Conservation (phyloP, 2,329 filamentous ascomycete genomes). For the Biscogniauxia sp. region DNA sequence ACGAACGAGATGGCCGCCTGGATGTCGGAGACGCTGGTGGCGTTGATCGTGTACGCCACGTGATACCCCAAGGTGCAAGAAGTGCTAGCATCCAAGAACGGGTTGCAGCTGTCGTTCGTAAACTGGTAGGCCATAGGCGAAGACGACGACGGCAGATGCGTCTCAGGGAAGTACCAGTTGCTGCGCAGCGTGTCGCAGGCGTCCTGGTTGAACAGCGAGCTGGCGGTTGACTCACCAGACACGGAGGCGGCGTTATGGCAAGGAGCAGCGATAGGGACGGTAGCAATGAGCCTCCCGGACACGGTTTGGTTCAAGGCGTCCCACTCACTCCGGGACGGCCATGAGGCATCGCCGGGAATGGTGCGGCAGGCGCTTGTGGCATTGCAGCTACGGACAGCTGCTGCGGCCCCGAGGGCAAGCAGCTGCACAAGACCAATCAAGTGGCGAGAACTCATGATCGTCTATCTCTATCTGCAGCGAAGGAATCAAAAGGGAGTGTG, state of each 20-base stretch:
- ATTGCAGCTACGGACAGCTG: background rate
- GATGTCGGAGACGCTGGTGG: conserved; percentile 11
- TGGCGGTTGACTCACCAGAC: conserved; percentile 20
- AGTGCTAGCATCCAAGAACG: conserved; percentile 41
- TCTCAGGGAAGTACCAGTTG: conserved; percentile 13
- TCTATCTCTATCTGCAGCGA: background rate
- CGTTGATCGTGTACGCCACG: conserved; percentile 28
- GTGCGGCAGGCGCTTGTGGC: conserved; percentile 36
- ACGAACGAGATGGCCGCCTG: conserved; percentile 30
- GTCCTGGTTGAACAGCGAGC: conserved; percentile 39
- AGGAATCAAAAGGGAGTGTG: background rate
- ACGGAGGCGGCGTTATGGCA: conserved; percentile 43
- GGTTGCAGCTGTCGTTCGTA: conserved; percentile 33
- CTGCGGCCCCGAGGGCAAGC: background rate
- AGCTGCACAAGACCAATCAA: background rate
- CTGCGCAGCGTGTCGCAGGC: conserved; percentile 12
- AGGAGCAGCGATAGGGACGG: conserved; percentile 48
- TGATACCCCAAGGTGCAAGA: conserved; percentile 37
- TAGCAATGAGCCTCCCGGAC: conserved; percentile 48
- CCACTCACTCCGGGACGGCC: conserved; percentile 50
- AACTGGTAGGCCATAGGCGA: conserved; percentile 27
- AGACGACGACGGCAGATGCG: conserved; percentile 8
- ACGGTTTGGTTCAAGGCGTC: conserved; percentile 49
- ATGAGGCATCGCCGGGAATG: conserved; percentile 52
- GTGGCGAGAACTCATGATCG: background rate